Conservation (phyloP, 2,329 filamentous ascomycete genomes). For the Clarireedia hainanense region DNA sequence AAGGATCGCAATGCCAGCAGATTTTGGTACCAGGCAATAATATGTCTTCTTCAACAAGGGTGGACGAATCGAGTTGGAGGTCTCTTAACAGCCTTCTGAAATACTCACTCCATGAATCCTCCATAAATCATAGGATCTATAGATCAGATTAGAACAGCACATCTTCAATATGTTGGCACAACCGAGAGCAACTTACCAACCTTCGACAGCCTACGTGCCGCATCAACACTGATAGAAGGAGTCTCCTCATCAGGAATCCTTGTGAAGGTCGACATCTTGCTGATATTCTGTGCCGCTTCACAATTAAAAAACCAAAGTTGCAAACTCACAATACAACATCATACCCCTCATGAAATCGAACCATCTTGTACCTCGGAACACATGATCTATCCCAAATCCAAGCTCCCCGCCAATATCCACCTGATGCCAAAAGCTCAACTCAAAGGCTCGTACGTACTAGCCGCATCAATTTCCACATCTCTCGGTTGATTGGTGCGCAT, state of each 20-base stretch:
- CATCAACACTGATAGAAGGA: slow-evolving; percentile 58
- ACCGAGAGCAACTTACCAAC: slow-evolving; percentile 37
- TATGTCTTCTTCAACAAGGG: background rate
- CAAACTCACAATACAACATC: slow-evolving; percentile 1
- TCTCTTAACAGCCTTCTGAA: background rate
- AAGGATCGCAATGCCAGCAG: no score
- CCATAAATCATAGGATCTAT: slow-evolving; percentile 70
- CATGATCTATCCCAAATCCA: background rate
- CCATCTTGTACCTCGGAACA: slow-evolving; percentile 6
- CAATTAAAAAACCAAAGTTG: background rate
- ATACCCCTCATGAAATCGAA: background rate
- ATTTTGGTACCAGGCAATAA: background rate
- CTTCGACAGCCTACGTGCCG: slow-evolving; percentile 56
- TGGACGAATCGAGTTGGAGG: background rate
- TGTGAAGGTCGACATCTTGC: slow-evolving; percentile 64
- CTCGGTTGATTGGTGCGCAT: slow-evolving; percentile 8
- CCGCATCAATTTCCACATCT: background rate
- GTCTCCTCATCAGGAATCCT: slow-evolving; percentile 52
- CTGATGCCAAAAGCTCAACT: background rate
- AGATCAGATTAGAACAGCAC: background rate
- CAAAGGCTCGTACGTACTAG: background rate
- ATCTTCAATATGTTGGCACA: background rate
- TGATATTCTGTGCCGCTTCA: background rate
- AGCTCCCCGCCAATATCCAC: background rate
- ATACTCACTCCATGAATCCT: slow-evolving; percentile 70